A percentile compares a stretch with the other conserved stretches of the same genome.
These are phyloP conservation scores for Sanghuangporus baumii DNA, from an alignment of 1,284 basidiomycete genomes.

Conservation along the genomic window DNA sequence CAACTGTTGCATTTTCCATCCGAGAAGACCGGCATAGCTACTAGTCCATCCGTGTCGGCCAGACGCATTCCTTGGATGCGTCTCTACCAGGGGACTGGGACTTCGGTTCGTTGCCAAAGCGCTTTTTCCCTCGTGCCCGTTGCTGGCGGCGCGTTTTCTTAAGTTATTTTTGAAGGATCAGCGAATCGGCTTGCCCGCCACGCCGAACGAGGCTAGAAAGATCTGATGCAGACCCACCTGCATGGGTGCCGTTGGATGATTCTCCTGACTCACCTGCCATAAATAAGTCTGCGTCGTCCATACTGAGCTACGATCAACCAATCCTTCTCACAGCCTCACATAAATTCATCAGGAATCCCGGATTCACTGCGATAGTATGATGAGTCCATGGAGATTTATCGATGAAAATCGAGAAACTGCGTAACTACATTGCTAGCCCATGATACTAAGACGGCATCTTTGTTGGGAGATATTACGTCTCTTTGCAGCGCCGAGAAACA, in stretches of 20 bases:
- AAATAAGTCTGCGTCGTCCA: not conserved
- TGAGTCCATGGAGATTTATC: not conserved
- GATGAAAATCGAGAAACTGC: too few species aligned
- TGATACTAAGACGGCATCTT: too few species aligned
- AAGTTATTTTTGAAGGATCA: not conserved
- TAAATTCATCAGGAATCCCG: not conserved
- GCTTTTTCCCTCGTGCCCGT: not conserved
- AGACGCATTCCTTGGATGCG: not conserved
- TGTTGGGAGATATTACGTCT: too few species aligned
- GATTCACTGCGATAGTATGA: not conserved
- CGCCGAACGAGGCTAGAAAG: not conserved
- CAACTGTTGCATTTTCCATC: conserved; percentile 7
- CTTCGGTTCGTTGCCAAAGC: not conserved
- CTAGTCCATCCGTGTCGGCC: not conserved
- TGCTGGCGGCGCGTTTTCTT: not conserved
- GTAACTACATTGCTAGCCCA: too few species aligned
- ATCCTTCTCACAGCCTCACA: not conserved
- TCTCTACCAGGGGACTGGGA: not conserved
- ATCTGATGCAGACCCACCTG: not conserved
- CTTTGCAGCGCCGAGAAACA: too few species aligned
- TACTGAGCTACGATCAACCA: not conserved
- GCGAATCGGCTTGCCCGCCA: not conserved
- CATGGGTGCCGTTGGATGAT: too few species aligned
- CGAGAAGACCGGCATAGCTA: conserved; percentile 5
- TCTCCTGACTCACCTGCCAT: too few species aligned